Conservation (phyloP, 1,284 basidiomycete genomes). For the Stereum hirsutum region DNA sequence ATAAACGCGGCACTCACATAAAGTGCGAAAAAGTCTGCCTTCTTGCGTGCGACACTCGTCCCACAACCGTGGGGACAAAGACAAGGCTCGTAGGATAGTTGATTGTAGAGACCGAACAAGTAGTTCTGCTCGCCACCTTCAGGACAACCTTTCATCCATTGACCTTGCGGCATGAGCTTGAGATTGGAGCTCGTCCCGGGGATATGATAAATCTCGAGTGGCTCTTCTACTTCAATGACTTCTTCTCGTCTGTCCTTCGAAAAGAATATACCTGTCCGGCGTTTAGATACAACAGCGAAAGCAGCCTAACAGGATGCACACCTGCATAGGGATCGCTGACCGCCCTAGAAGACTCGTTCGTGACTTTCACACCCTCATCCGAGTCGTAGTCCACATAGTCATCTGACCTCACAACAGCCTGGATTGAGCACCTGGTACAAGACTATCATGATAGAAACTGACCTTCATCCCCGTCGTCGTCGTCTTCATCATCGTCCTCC, state of each 20-base stretch:
- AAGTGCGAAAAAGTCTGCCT: conserved; percentile 74
- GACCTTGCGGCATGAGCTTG: conserved; percentile 75
- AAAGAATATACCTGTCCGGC: conserved; percentile 72
- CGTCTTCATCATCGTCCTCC: conserved; percentile 30
- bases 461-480: conserved; percentile 28
- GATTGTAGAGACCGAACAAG: conserved; percentile 76
- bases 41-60: conserved; percentile 43
- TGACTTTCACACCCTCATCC: conserved; percentile 47
- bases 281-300: conserved; percentile 1
- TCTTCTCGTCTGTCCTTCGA: conserved; percentile 84
- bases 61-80: conserved; percentile 71
- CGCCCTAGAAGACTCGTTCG: conserved; percentile 23
- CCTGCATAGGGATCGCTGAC: conserved; percentile 84
- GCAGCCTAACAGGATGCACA: conserved; percentile 16
- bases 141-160: conserved; percentile 95
- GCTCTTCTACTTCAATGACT: conserved; percentile 79
- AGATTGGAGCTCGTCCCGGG: conserved; percentile 37
- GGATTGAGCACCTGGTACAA: background rate
- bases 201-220: conserved; percentile 46
- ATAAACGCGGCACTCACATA: conserved; percentile 45
- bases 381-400: conserved; percentile 73
- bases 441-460: background rate
- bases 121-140: conserved; percentile 86
- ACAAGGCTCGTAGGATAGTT: conserved; percentile 55
- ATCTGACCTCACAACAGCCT: conserved; percentile 24